Base-by-base conservation (phyloP, 1,139 yeast species). In the Magnusiomyces starmeri region DNA sequence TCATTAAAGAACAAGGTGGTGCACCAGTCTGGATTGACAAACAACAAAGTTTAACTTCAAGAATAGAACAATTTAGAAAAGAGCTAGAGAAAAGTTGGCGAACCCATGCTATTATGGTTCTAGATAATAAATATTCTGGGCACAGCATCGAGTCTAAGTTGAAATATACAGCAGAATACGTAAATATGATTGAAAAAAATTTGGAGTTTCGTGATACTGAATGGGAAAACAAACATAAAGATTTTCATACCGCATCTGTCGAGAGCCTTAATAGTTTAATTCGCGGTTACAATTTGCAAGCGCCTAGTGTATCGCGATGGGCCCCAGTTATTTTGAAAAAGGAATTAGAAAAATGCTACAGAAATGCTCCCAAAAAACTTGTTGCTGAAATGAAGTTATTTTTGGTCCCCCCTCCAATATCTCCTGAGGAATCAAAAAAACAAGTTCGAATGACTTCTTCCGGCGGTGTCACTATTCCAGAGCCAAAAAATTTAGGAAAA, bases 21-120 rank as follows among this genome's bases (percentile, higher is more conserved):
- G 72, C 82, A 10, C 96, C 96, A 0, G 94, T 95, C 0, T 88
- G 96, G 96, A 82, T 88, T 32, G 95, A 87, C 60, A 81, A 78
- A 51, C 96, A 88, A 66, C 77, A 80, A 46, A 74, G 76, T 3
- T 75, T 86, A 3, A 76, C 75, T 48, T 57, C 62, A 1, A 77
- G 75, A 37, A 72, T 84, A 4, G 62, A 59, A 1, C 61, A 62
- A 0, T 78, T 85, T 53, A 66, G 88, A 24, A 46, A 41, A 12
- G 43, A 40, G 9, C 32, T 60, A 26, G 51, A 25, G 8, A 46
- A 46, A 10, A 51, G 56, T 9, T 61, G 62, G 61, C 43, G 43
- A 16, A 48, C 44, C 22, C 49, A 46, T 26, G 20, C 26, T 4
- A 52, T 53, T 2, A 22, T 24, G 14, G 43, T n/a, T 6, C 24